Evolutionary conservation across 2,329 filamentous ascomycete genomes (phyloP).

Genomic region (Fusarium algeriense): DNA sequence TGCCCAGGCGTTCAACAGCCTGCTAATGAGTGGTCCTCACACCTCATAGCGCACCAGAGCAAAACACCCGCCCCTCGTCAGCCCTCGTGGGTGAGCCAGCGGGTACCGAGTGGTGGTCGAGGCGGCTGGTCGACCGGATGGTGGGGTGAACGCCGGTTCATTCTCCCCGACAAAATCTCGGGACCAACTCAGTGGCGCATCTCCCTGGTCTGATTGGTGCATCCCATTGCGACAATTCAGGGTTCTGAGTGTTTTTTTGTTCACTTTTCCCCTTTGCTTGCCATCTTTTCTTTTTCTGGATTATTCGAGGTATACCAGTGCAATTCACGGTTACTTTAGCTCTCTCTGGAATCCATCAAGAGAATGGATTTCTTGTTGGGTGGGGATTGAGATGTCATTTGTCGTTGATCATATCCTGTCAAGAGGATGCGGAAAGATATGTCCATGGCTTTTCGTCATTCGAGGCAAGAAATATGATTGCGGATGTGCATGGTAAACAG

Average conservation of each 20-base stretch:
- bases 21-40: conserved; percentile 40
- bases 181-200: conserved; percentile 44
- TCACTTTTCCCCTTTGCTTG: conserved; percentile 19
- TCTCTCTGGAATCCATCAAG: conserved; percentile 21
- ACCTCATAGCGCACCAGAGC: conserved; percentile 14
- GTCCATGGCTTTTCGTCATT: conserved; percentile 26
- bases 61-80: conserved; percentile 35
- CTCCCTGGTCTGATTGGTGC: conserved; percentile 37
- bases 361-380: conserved; percentile 29
- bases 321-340: conserved; percentile 6
- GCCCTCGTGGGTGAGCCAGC: conserved; percentile 40
- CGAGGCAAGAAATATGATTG: conserved; percentile 17
- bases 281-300: conserved; percentile 28
- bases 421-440: conserved; percentile 25
- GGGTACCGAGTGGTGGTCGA: conserved; percentile 37
- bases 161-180: conserved; percentile 48
- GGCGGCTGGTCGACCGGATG: conserved; percentile 26
- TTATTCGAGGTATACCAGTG: conserved; percentile 16
- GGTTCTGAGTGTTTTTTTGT: conserved; percentile 35
- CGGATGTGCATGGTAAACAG: conserved; percentile 10
- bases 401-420: conserved; percentile 41
- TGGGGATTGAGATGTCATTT: conserved; percentile 33
- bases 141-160: conserved; percentile 41
- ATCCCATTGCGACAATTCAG: conserved; percentile 23
- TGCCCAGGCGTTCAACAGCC: conserved; percentile 38